phyloP scores from a whole-genome alignment of 441 rosid genomes.

The Sinapis alba region DNA sequence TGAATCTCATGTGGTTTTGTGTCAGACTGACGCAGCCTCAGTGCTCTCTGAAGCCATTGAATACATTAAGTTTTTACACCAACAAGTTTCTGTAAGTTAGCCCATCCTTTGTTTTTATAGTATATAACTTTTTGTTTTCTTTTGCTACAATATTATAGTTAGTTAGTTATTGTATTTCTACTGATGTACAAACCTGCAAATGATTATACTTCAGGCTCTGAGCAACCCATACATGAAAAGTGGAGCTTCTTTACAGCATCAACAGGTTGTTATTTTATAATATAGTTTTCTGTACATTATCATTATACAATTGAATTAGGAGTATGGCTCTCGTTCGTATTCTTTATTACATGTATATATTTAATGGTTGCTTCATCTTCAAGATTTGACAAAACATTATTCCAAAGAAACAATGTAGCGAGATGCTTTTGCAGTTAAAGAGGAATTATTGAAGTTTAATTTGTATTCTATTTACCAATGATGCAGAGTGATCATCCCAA shows the following conservation, averaged over 20 bases:
- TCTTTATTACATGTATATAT: conserved; percentile 13
- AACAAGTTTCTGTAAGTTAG: conserved; percentile 79
- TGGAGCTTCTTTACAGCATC: conserved; percentile 83
- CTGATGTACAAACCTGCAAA: conserved; percentile 40
- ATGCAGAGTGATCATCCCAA: conserved; percentile 63
- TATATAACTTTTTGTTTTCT: not conserved
- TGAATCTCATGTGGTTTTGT: conserved; percentile 44
- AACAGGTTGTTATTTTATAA: conserved; percentile 52
- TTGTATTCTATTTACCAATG: not conserved
- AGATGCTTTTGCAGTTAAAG: conserved; percentile 1
- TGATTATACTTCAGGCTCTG: conserved; percentile 60
- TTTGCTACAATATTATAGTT: conserved; percentile 2
- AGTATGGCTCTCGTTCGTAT: conserved; percentile 20
- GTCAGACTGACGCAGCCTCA: conserved; percentile 98
- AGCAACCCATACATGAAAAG: conserved; percentile 92
- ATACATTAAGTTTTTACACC: conserved; percentile 94
- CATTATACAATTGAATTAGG: conserved; percentile 16
- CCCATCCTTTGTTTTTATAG: conserved; percentile 24
- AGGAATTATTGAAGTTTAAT: not conserved
- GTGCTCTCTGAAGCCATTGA: conserved; percentile 98
- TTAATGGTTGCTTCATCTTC: conserved; percentile 35
- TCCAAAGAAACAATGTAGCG: conserved; percentile 31
- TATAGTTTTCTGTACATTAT: conserved; percentile 2
- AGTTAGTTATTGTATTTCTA: conserved; percentile 13
- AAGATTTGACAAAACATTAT: conserved; percentile 35